phyloP scores from a whole-genome alignment of 495 filamentous ascomycete genomes.

The Penicillium macrosclerotiorum region DNA sequence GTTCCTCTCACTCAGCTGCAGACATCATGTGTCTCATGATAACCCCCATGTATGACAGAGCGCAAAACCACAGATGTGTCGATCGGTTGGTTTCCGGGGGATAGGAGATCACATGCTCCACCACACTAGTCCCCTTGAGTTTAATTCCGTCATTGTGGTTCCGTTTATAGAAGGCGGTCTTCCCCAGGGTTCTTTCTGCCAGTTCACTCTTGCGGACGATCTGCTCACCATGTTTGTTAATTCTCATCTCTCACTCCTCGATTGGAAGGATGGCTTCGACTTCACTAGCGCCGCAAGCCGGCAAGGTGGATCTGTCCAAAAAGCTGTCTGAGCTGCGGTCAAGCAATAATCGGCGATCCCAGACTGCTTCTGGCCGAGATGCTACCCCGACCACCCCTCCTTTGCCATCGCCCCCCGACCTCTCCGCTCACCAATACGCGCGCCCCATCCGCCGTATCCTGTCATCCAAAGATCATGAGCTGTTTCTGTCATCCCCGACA shows the following conservation, averaged over 20 bases:
- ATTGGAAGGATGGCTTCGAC: constrained; percentile 27
- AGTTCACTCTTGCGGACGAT: neutral
- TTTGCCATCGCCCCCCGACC: constrained; percentile 67
- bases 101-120: constrained; percentile 21
- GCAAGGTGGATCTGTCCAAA: constrained; percentile 57
- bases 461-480: constrained; percentile 71
- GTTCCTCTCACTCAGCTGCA: neutral
- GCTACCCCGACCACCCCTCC: constrained; percentile 69
- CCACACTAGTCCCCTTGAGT: constrained; percentile 1
- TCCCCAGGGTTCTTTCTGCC: too few relatives aligned
- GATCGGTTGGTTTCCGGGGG: constrained; percentile 15
- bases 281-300: constrained; percentile 18
- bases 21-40: constrained; percentile 9
- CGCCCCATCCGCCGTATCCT: constrained; percentile 75
- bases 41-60: neutral
- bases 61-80: constrained; percentile 4
- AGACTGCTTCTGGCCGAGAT: constrained; percentile 54
- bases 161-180: constrained; percentile 19
- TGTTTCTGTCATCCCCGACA: constrained; percentile 77
- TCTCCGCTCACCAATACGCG: constrained; percentile 59
- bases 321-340: constrained; percentile 69
- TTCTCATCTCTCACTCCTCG: constrained; percentile 6
- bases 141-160: constrained; percentile 5
- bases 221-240: neutral
- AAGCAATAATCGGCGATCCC: constrained; percentile 48